A percentile compares a stretch with the other conserved stretches of the same genome.
phyloP scores from a whole-genome alignment of 768 basidiomycete genomes.

The Harrya chromipes region DNA sequence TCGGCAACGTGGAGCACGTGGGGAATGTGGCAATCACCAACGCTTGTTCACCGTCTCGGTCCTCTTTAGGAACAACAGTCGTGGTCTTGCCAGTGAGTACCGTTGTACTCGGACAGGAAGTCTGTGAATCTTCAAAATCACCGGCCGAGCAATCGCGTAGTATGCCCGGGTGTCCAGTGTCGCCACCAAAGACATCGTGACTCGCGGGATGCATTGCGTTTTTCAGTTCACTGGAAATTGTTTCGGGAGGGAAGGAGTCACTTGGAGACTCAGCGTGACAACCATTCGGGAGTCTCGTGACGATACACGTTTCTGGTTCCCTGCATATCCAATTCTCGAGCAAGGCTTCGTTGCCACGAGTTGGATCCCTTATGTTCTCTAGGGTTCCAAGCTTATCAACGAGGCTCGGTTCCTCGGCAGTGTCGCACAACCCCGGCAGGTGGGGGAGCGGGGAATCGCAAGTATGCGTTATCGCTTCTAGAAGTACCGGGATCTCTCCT shows the following conservation, averaged over 20 bases:
- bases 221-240: not conserved
- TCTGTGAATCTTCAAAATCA: conserved; percentile 15
- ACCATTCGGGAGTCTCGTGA: not conserved
- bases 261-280: conserved; percentile 1
- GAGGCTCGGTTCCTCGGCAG: conserved; percentile 4
- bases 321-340: conserved; percentile 4
- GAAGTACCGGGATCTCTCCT: conserved; percentile 51
- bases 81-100: conserved; percentile 6
- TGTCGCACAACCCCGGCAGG: conserved; percentile 1
- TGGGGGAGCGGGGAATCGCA: conserved; percentile 6
- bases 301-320: conserved; percentile 1
- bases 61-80: conserved; percentile 10
- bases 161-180: not conserved
- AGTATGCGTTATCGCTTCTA: conserved; percentile 27
- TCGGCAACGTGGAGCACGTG: conserved; percentile 26
- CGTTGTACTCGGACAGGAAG: conserved; percentile 11
- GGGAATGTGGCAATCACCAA: conserved; percentile 16
- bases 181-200: not conserved
- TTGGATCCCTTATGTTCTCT: not conserved
- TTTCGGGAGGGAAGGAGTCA: not conserved
- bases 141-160: not conserved
- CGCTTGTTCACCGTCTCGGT: conserved; percentile 18
- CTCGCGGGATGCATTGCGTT: not conserved
- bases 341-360: not conserved
- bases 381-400: not conserved